Conservation (phyloP, 2,329 filamentous ascomycete genomes). For the Penicillium glabrum region DNA sequence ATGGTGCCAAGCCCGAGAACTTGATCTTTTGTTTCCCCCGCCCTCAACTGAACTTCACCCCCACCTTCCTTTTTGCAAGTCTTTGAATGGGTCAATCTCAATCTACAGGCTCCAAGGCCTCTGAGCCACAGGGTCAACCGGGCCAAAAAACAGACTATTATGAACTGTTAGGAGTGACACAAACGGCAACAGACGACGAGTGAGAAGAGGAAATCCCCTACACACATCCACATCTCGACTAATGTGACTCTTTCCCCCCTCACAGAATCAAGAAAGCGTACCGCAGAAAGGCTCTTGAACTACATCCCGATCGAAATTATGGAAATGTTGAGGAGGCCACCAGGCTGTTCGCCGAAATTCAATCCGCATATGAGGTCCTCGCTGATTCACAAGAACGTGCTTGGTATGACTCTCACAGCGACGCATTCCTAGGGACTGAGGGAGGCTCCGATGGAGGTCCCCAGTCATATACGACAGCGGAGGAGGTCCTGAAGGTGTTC, state of each 20-base stretch:
- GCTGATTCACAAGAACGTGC: constrained; percentile 93
- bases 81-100: constrained; percentile 44
- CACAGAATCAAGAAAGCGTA: constrained; percentile 89
- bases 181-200: constrained; percentile 78
- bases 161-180: constrained; percentile 73
- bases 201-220: constrained; percentile 41
- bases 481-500: constrained; percentile 76
- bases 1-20: constrained; percentile 1
- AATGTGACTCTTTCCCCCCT: background rate
- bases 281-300: constrained; percentile 81
- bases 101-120: constrained; percentile 34
- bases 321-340: constrained; percentile 83
- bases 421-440: constrained; percentile 73
- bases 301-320: constrained; percentile 93
- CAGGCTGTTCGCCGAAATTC: constrained; percentile 82
- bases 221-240: background rate
- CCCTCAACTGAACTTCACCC: background rate
- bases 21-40: background rate
- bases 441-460: constrained; percentile 48
- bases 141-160: constrained; percentile 56
- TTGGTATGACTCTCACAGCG: constrained; percentile 96
- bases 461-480: constrained; percentile 69
- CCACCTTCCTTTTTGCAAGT: background rate
- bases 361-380: constrained; percentile 91
- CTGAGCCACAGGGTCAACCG: constrained; percentile 16